Percentiles rank a stretch among this genome's conserved stretches.
Conservation (phyloP, 2,329 filamentous ascomycete genomes). For the Bipolaris victoriae region DNA sequence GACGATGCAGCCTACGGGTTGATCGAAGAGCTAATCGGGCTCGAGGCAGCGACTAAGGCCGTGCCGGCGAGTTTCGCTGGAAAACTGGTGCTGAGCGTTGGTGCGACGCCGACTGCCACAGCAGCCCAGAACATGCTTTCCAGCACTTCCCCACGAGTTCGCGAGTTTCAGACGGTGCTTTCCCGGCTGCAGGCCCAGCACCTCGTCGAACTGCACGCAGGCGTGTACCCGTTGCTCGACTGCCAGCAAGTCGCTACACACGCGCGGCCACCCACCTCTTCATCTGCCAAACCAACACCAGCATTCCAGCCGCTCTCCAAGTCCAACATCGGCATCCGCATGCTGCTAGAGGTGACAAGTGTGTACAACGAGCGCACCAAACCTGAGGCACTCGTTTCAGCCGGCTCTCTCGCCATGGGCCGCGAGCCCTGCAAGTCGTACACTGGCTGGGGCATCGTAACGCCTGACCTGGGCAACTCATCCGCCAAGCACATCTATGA, state of each 20-base stretch:
- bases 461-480: conserved; percentile 59
- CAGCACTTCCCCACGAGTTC: conserved; percentile 42
- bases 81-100: conserved; percentile 68
- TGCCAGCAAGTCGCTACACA: conserved; percentile 79
- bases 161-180: conserved; percentile 53
- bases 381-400: conserved; percentile 71
- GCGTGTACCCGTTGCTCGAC: conserved; percentile 77
- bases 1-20: conserved; percentile 66
- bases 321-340: conserved; percentile 67
- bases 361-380: conserved; percentile 60
- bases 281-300: conserved; percentile 15
- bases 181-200: conserved; percentile 40
- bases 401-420: conserved; percentile 72
- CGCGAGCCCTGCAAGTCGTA: conserved; percentile 76
- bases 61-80: conserved; percentile 40
- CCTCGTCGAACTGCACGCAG: conserved; percentile 73
- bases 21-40: conserved; percentile 63
- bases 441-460: conserved; percentile 72
- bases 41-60: conserved; percentile 56
- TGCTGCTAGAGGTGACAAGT: conserved; percentile 74
- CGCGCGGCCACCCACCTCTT: conserved; percentile 54
- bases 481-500: conserved; percentile 33
- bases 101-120: conserved; percentile 76
- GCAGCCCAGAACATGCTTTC: conserved; percentile 66
- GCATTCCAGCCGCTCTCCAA: conserved; percentile 52